Conservation (phyloP, 257 asterid species). For the Paraleonurus japonicus region DNA sequence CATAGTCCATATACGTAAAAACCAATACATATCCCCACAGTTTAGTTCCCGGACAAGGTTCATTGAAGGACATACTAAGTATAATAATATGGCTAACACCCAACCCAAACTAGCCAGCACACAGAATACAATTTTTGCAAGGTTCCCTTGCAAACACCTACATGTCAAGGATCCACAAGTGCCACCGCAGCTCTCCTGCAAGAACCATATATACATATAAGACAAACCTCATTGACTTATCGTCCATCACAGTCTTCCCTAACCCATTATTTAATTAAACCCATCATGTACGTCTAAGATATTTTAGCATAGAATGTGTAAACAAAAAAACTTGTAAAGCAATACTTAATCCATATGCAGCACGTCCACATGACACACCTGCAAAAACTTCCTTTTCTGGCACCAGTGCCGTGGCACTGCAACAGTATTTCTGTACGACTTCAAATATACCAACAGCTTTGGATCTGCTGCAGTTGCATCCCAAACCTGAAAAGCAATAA, state of each 20-base stretch:
- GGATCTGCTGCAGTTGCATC: conserved; percentile 96
- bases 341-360: conserved; percentile 26
- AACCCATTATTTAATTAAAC: conserved; percentile 39
- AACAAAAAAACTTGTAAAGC: conserved; percentile 12
- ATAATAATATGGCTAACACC: conserved; percentile 33
- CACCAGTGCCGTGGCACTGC: conserved; percentile 99
- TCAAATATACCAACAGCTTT: conserved; percentile 85
- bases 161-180: conserved; percentile 92
- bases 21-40: conserved; percentile 21
- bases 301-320: conserved; percentile 21
- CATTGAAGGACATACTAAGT: conserved; percentile 16
- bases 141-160: conserved; percentile 93
- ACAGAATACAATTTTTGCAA: conserved; percentile 51
- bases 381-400: conserved; percentile 92
- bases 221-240: conserved; percentile 82
- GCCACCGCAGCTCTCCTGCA: conserved; percentile 97
- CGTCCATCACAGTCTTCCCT: conserved; percentile 60
- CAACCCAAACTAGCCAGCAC: conserved; percentile 55
- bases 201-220: conserved; percentile 92
- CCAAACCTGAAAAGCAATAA: conserved; percentile 66
- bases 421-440: conserved; percentile 89
- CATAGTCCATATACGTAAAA: neutral
- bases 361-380: conserved; percentile 51
- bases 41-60: conserved; percentile 16
- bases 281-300: conserved; percentile 27